These are phyloP conservation scores for Endothia cerciana DNA, from an alignment of 2,329 filamentous ascomycete genomes.

Conservation along the genomic window DNA sequence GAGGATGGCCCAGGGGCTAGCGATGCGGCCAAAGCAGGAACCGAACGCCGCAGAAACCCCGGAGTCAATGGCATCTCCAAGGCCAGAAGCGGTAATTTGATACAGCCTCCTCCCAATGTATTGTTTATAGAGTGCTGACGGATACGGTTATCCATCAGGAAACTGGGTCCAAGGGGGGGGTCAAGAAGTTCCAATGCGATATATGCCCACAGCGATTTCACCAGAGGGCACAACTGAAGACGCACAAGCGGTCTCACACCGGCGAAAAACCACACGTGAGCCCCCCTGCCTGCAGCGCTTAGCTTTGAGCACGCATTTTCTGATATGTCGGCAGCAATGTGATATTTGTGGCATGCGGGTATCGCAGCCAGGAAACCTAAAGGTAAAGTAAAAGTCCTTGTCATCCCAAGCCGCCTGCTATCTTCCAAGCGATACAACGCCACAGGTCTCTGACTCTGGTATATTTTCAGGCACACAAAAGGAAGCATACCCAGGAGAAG, in stretches of 20 bases:
- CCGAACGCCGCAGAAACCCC: not conserved
- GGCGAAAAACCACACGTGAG: constrained; percentile 89
- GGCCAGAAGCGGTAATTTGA: constrained; percentile 17
- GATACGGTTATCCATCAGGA: constrained; percentile 13
- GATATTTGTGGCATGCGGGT: constrained; percentile 74
- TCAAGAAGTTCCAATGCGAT: constrained; percentile 73
- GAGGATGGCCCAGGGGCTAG: constrained; percentile 12
- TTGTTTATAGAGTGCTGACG: not conserved
- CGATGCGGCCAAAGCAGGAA: not conserved
- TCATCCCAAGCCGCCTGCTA: not conserved
- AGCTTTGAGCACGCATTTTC: not conserved
- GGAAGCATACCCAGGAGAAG: constrained; percentile 84
- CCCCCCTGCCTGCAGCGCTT: no score
- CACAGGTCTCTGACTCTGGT: constrained; percentile 10
- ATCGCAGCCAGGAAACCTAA: constrained; percentile 88
- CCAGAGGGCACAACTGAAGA: constrained; percentile 92
- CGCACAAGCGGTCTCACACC: constrained; percentile 85
- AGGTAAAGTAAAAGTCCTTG: constrained; percentile 60
- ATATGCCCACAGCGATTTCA: constrained; percentile 77
- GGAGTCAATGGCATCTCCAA: constrained; percentile 7
- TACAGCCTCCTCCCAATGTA: not conserved
- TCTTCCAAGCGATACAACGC: not conserved
- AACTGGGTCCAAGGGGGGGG: constrained; percentile 34
- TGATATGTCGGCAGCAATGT: constrained; percentile 30
- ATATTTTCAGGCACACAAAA: constrained; percentile 72